Evolutionary conservation across 176 grass and related monocot genomes (phyloP).

Genomic region (barley (Hordeum vulgare)): MorexV3_pseudomolecules_assembly NC_058522.1:76101417-76101916

Average conservation of each 20-base stretch:
- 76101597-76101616: constrained; percentile 18
- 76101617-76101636: constrained; percentile 29
- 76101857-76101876: constrained; percentile 46
- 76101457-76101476: too few relatives aligned
- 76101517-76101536: background rate
- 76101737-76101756: constrained; percentile 61
- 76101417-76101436: too few relatives aligned
- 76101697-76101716: constrained; percentile 54
- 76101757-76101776: constrained; percentile 15
- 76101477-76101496: too few relatives aligned
- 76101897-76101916: constrained; percentile 17
- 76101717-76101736: constrained; percentile 32
- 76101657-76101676: constrained; percentile 42
- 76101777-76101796: constrained; percentile 12
- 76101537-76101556: background rate
- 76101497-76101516: background rate
- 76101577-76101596: background rate
- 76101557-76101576: background rate
- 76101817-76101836: constrained; percentile 55
- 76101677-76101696: constrained; percentile 35
- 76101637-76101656: constrained; percentile 42
- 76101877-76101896: constrained; percentile 38
- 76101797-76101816: background rate
- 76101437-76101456: too few relatives aligned
- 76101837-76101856: constrained; percentile 50